Evolutionary conservation across 768 basidiomycete genomes (phyloP), one percentile per base, ranked within the genome.

Genomic region (Crepidotus variabilis): DNA sequence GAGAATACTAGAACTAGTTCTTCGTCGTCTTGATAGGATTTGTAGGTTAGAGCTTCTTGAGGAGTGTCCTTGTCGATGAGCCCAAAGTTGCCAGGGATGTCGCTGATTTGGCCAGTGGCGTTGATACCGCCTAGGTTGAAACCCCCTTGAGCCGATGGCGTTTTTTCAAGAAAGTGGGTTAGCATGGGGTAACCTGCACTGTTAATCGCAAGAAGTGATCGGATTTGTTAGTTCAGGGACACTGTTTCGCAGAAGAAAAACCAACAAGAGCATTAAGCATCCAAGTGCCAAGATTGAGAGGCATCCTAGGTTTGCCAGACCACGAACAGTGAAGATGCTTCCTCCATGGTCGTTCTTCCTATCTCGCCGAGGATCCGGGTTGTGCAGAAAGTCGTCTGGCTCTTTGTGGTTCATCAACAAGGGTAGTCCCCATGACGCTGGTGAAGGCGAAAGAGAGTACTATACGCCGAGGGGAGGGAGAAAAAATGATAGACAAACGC

Each of bases 1-100:
- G 84, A 86, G 71, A 92, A 94, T 16, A 92, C 83, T 51, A 89
- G 73, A 65, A 69, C 67, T 74, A 76, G 70, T 33, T 77, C 72
- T 34, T 79, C 83, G 47, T 66, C 66, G 6, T 84, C 79, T 23
- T 76, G 67, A 59, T 86, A 85, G 4, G 83, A 80, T 2, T 77
- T 56, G 65, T 84, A 76, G 54, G 80, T 78, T 66, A 74, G 72
- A 2, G 79, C 82, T 10, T 78, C 70, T 59, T 75, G 53, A 0
- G 91, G 92, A 2, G 93, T 95, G 48, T 92, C 85, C 47, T 75
- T 71, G 71, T 94, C 92, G 64, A 94, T 89, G 11, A 91, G 74
- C 5, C 80, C 83, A 58, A 75, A 83, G 60, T 87, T 81, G 6
- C 84, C 85, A 0, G 77, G 72, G 23, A 88, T 75, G 20, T 61